Evolutionary conservation across 2,329 filamentous ascomycete species (phyloP).

Genomic region (Exophiala spinifera): DNA sequence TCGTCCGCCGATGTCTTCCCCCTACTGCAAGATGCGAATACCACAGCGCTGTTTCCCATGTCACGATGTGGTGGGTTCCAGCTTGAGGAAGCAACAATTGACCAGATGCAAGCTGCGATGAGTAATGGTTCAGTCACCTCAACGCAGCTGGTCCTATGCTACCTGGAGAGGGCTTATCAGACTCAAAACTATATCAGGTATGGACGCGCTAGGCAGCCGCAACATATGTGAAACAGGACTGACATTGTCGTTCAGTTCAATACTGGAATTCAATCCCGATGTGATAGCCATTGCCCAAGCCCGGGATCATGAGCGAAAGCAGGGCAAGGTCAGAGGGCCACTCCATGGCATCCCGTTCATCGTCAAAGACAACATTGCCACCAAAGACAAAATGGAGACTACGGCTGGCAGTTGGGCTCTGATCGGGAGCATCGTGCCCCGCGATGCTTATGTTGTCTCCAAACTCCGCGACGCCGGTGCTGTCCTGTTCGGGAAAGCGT

Average conservation of each 20-base stretch:
- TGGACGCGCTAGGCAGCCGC: conserved; percentile 38
- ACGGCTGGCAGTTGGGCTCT: conserved; percentile 69
- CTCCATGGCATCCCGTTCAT: conserved; percentile 74
- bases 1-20: conserved; percentile 35
- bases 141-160: conserved; percentile 59
- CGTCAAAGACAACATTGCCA: conserved; percentile 71
- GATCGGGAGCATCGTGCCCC: conserved; percentile 62
- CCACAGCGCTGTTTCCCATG: conserved; percentile 55
- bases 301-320: conserved; percentile 58
- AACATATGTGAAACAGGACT: background rate
- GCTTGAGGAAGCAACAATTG: conserved; percentile 69
- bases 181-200: conserved; percentile 61
- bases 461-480: conserved; percentile 64
- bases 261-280: conserved; percentile 69
- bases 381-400: conserved; percentile 68
- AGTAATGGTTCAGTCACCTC: conserved; percentile 53
- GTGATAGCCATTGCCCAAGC: conserved; percentile 58
- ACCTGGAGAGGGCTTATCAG: conserved; percentile 59
- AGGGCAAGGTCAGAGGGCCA: conserved; percentile 53
- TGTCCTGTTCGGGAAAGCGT: conserved; percentile 67
- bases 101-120: conserved; percentile 62
- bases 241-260: background rate
- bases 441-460: conserved; percentile 64
- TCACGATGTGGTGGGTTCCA: conserved; percentile 56
- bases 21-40: conserved; percentile 34